Base-by-base conservation (phyloP, 148 eudicot species). In the Silene conica region DNA sequence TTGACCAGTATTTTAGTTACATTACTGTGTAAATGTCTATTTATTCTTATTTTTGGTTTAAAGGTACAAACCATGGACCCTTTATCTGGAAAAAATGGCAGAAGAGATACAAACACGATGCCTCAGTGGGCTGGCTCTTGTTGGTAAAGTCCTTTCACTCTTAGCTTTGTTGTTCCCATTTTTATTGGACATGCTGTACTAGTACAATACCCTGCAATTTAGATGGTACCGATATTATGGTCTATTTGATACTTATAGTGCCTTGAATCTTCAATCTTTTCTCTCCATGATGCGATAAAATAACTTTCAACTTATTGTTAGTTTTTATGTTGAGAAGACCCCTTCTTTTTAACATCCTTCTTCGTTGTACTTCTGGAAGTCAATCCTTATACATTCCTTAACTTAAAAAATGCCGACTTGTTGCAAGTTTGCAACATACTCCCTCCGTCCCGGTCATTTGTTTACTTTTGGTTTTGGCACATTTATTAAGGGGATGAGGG, bases 121-220 rank as follows among this genome's bases (percentile, higher is more conserved):
- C 98, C 97, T 38, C 98, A 95, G 70, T 95, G 98, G 98, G 98
- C 98, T 85, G 98, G 98, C 73, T 95, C 98, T 74, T 95, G 98
- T 86, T 95, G 98, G 98, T 95, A 89, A 79, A 38, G 23, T 63
- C 34, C 63, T 52, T 16, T 74, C 31, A 74, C 34, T 26, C 71
- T 23, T 41, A 5, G 34, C 25, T 23, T 45, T 34, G 34, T 69
- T 52, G 58, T 12, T 50, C 26, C 54, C 70, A 67, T 38, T 67
- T 50, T 67, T 45, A 67, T 9, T 64, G 70, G 45, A 23, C 72
- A 52, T 52, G 72, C 26, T 23, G 31, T 46, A 45, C 71, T 20
- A 67, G 70, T 67, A 20, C 46, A 1, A 22, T 55, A 63, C 26
- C 45, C 6, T 0, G 14, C 26, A 11, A 10, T 43, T 52, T 67